These are phyloP conservation scores for Ulmus americana DNA, from an alignment of 331 rosid genomes.

Conservation along the genomic window DNA sequence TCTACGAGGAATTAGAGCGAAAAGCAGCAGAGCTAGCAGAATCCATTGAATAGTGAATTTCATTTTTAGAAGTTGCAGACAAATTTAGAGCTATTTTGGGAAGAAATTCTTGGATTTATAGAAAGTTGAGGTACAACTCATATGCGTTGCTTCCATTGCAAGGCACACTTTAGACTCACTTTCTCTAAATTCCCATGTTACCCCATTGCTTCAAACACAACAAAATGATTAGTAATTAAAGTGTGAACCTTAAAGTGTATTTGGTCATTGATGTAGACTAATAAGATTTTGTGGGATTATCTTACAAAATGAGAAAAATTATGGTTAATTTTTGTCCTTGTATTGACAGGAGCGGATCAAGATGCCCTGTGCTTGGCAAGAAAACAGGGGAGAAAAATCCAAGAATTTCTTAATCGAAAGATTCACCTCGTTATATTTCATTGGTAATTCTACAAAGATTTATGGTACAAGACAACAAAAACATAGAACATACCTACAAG, in stretches of 20 bases:
- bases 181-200: conserved; percentile 17
- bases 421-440: no score
- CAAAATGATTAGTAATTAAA: background rate
- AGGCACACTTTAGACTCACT: conserved; percentile 22
- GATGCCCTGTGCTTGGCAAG: conserved; percentile 1
- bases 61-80: conserved; percentile 16
- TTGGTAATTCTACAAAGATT: no score
- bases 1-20: conserved; percentile 17
- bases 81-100: background rate
- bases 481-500: background rate
- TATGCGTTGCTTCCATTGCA: conserved; percentile 39
- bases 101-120: conserved; percentile 16
- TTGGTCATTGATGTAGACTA: background rate
- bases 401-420: background rate
- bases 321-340: background rate
- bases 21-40: conserved; percentile 25
- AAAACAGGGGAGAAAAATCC: conserved; percentile 7
- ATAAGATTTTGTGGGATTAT: background rate
- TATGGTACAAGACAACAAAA: background rate
- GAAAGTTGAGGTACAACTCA: conserved; percentile 24
- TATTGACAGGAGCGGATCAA: background rate
- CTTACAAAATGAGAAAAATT: background rate
- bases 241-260: background rate
- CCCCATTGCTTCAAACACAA: background rate
- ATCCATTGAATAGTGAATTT: conserved; percentile 11